Evolutionary conservation across 2,329 filamentous ascomycete genomes (phyloP).

Genomic region (Alternaria sp.): DNA sequence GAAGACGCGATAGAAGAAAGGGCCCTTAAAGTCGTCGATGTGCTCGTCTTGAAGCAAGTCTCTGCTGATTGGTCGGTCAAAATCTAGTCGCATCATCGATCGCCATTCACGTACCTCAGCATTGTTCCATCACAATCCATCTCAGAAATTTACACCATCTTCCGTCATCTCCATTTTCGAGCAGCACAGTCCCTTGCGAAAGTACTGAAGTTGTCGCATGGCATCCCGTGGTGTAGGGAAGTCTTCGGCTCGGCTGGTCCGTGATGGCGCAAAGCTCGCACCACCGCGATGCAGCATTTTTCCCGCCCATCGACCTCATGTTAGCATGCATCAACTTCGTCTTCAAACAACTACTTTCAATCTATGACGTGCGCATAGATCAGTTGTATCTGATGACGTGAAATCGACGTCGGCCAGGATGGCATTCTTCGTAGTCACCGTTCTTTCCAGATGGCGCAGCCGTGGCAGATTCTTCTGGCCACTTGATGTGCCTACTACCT

Average conservation of each 20-base stretch:
- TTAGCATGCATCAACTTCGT: not conserved
- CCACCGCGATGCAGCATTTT: slow-evolving; percentile 1
- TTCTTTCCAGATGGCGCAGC: not conserved
- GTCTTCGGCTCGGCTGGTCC: not conserved
- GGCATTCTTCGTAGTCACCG: not conserved
- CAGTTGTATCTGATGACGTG: not conserved
- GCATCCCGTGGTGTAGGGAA: not conserved
- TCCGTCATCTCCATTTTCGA: not conserved
- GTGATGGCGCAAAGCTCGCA: slow-evolving; percentile 11
- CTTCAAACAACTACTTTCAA: not conserved
- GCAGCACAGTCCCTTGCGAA: not conserved
- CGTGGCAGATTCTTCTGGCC: not conserved
- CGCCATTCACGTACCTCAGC: not conserved
- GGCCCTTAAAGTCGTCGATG: not conserved
- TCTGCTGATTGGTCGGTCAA: slow-evolving; percentile 1
- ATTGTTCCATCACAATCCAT: not conserved
- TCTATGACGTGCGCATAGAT: not conserved
- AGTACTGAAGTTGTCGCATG: not conserved
- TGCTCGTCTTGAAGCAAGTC: not conserved
- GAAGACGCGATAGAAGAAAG: slow-evolving; percentile 3
- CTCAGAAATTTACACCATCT: not conserved
- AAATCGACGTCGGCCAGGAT: not conserved
- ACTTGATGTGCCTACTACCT: not conserved
- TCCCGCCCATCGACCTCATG: not conserved
- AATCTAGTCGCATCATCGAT: not conserved